Evolutionary conservation across 83 land plant species (phyloP).

Genomic region (Picea abies): DNA sequence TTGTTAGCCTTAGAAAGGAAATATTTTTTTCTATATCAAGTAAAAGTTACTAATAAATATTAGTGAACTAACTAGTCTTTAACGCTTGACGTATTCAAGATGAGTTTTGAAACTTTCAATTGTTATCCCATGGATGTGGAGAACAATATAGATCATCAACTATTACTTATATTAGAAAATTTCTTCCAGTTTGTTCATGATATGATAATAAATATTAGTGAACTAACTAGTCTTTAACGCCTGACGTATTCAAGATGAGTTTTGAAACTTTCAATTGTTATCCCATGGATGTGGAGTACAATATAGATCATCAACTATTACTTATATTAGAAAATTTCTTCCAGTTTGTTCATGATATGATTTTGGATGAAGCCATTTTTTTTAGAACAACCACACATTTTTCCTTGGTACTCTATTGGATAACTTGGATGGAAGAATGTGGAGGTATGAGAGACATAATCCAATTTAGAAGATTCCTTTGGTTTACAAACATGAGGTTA

Average conservation of each 20-base stretch:
- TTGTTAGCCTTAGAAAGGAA: constrained; percentile 32
- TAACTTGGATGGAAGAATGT: constrained; percentile 37
- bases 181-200: too few relatives aligned
- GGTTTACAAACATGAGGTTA: constrained; percentile 63
- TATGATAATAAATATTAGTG: too few relatives aligned
- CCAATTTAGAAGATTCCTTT: constrained; percentile 48
- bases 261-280: too few relatives aligned
- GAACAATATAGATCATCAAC: too few relatives aligned
- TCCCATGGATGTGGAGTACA: too few relatives aligned
- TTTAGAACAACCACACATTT: constrained; percentile 61
- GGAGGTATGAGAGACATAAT: constrained; percentile 44
- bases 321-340: constrained; percentile 61
- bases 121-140: too few relatives aligned
- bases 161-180: too few relatives aligned
- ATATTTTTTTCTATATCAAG: constrained; percentile 30
- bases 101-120: too few relatives aligned
- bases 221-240: too few relatives aligned
- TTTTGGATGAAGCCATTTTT: constrained; percentile 16
- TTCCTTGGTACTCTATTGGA: constrained; percentile 63
- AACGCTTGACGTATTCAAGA: constrained; percentile 58
- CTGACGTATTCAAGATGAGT: too few relatives aligned
- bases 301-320: constrained; percentile 33
- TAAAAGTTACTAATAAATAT: constrained; percentile 29
- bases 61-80: constrained; percentile 28
- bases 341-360: constrained; percentile 28